Percentiles rank a stretch among this genome's conserved stretches.
Conservation (phyloP, 116 monocot species). For the Zostera marina region DNA sequence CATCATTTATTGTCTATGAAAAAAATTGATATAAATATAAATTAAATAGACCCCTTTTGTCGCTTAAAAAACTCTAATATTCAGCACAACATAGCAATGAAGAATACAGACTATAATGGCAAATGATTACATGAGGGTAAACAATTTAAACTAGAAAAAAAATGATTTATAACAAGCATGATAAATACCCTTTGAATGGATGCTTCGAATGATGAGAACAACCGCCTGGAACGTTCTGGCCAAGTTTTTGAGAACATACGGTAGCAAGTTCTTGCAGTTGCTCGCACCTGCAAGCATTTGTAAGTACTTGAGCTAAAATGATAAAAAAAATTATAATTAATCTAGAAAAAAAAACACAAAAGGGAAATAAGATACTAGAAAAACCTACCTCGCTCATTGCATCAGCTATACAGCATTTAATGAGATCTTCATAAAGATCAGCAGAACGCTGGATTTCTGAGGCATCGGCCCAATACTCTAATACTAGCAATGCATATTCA, state of each 20-base stretch:
- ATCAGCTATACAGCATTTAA: slow-evolving; percentile 96
- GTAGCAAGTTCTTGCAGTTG: slow-evolving; percentile 90
- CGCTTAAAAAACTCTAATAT: no score
- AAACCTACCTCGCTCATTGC: slow-evolving; percentile 88
- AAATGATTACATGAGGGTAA: not conserved
- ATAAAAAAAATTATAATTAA: not conserved
- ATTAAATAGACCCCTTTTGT: no score
- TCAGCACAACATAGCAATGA: no score
- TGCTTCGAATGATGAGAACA: slow-evolving; percentile 81
- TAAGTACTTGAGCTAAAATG: slow-evolving; percentile 1
- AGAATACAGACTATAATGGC: not conserved
- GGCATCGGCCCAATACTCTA: slow-evolving; percentile 98
- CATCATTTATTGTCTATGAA: slow-evolving; percentile 70
- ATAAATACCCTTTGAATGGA: slow-evolving; percentile 72
- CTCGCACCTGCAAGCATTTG: slow-evolving; percentile 40
- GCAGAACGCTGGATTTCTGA: slow-evolving; percentile 86
- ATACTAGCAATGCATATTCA: slow-evolving; percentile 82
- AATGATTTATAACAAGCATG: not conserved
- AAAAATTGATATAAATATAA: no score
- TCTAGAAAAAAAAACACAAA: not conserved
- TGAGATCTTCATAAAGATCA: slow-evolving; percentile 91
- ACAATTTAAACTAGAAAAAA: not conserved
- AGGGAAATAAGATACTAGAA: no score
- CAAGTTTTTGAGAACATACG: slow-evolving; percentile 92
- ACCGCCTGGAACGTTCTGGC: slow-evolving; percentile 86